Evolutionary conservation across 1,284 basidiomycete species (phyloP), one percentile per base, ranked within the genome.

Genomic region (Lignosus rhinocerotis): DNA sequence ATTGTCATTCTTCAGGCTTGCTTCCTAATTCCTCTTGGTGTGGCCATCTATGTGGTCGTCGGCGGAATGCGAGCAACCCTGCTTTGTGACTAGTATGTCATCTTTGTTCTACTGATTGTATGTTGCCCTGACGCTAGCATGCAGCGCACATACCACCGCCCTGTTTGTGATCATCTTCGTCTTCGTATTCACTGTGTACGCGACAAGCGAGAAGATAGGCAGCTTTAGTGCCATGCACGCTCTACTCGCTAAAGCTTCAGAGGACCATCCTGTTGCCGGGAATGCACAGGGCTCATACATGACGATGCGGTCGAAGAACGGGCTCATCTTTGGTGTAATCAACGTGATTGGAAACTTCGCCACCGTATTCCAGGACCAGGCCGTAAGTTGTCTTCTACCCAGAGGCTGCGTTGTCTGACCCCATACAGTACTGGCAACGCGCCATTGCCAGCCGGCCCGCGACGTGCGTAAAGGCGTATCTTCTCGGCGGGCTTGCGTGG

Each of bases 401-500:
- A 30, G 1, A 19, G 2, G 25, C 21, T 19, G 11, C 11, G n/a
- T 25, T 19, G 12, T 30, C 10, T 25, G 25, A 19, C 19, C n/a
- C 19, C 16, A 12, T 44, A 8, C 44, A 72, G 33, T 90, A 90
- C 66, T 90, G 88, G 87, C 93, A 96, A 72, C 84, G 93, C 34
- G 93, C 93, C 2, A 94, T 96, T 67, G 94, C 94, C 0, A 89
- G 86, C 58, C 80, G 87, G 31, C 94, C 93, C 0, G 85, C 84
- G 1, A 88, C 83, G n/a, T 90, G 89, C 30, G 92, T 94, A 49
- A 92, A 92, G 71, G 94, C 92, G 0, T 97, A 94, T 75, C 76
- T 96, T 9, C 80, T 93, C 21, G 94, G 94, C 49, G 94, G 94
- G n/a, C 72, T 95, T 2, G 89, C 92, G 11, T 94, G 93, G 92